Evolutionary conservation across 2,329 filamentous ascomycete species (phyloP).

Genomic region (Ceratocystis lukuohia): DNA sequence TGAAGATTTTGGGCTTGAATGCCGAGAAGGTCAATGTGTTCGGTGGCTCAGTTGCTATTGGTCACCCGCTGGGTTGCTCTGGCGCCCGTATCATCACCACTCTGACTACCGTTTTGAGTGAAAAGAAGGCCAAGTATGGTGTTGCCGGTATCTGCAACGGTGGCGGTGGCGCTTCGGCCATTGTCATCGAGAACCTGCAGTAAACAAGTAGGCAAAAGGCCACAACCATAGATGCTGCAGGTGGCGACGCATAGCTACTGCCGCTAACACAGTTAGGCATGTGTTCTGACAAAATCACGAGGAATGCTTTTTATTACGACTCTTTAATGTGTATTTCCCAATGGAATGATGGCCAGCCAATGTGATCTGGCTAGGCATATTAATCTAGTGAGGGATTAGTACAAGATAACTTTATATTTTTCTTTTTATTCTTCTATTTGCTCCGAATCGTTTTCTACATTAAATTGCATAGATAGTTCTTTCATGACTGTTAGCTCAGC

Average conservation of each 20-base stretch:
- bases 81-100: slow-evolving; percentile 90
- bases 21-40: slow-evolving; percentile 89
- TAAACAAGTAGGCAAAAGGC: slow-evolving; percentile 26
- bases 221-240: background rate
- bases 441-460: background rate
- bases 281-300: slow-evolving; percentile 6
- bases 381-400: background rate
- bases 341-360: background rate
- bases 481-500: background rate
- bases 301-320: slow-evolving; percentile 7
- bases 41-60: slow-evolving; percentile 88
- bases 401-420: slow-evolving; percentile 1
- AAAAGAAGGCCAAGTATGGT: slow-evolving; percentile 88
- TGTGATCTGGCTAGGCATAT: background rate
- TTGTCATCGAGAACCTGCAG: slow-evolving; percentile 70
- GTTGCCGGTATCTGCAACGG: slow-evolving; percentile 96
- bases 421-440: background rate
- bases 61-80: slow-evolving; percentile 85
- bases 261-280: background rate
- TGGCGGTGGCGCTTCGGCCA: slow-evolving; percentile 83
- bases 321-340: slow-evolving; percentile 10
- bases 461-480: background rate
- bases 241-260: background rate
- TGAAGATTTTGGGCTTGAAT: slow-evolving; percentile 71
- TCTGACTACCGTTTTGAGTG: slow-evolving; percentile 71